Conservation (phyloP, 2,329 filamentous ascomycete genomes). For the Penicillium occitanis region DNA sequence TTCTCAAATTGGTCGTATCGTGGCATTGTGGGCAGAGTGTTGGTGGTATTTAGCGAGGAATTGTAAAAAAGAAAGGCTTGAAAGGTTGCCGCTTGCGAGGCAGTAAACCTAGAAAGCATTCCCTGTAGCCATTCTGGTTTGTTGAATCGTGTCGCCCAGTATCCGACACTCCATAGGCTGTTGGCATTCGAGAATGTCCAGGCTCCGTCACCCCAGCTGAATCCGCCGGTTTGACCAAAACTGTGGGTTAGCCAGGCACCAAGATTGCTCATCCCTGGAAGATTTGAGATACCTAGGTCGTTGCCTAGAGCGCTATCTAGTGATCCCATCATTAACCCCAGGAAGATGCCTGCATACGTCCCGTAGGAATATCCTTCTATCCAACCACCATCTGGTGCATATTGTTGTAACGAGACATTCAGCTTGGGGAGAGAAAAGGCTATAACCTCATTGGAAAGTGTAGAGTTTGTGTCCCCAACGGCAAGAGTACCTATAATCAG, state of each 20-base stretch:
- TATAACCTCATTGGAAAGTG: neutral
- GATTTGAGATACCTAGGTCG: neutral
- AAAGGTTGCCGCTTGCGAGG: no score
- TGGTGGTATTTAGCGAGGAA: no score
- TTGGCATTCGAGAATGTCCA: constrained; percentile 1
- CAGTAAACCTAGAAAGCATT: neutral
- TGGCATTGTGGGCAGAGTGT: no score
- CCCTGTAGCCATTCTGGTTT: neutral
- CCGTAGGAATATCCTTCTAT: neutral
- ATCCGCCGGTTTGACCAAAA: neutral
- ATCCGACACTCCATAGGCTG: neutral
- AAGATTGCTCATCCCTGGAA: neutral
- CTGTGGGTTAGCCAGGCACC: neutral
- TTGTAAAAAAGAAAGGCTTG: no score
- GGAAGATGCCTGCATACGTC: neutral
- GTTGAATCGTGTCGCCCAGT: neutral
- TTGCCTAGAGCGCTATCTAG: neutral
- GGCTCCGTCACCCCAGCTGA: neutral
- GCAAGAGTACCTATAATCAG: neutral
- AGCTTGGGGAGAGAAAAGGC: neutral
- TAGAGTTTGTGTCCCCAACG: neutral
- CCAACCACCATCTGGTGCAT: constrained; percentile 1
- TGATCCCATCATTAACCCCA: neutral
- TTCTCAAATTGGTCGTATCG: no score
- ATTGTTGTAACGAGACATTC: neutral